Conservation (phyloP, 2,329 filamentous ascomycete genomes). For the Scorias spongiosa region DNA sequence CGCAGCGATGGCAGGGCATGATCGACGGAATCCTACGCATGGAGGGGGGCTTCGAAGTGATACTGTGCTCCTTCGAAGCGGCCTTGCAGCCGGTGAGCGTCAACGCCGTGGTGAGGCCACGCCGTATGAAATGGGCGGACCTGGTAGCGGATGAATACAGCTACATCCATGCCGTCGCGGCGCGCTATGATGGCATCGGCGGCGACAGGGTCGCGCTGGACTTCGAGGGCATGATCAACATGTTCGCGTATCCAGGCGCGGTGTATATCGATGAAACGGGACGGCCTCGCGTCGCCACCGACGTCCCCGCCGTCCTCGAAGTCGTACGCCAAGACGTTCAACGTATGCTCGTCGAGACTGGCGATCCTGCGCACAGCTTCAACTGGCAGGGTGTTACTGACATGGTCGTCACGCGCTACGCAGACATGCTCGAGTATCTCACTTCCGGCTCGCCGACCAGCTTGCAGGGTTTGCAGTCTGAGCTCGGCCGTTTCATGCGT, state of each 20-base stretch:
- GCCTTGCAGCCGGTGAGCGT: conserved; percentile 24
- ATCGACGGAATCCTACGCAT: conserved; percentile 53
- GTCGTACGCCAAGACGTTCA: conserved; percentile 30
- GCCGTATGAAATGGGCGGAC: conserved; percentile 1
- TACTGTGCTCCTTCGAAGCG: conserved; percentile 47
- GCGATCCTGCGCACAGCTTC: conserved; percentile 17
- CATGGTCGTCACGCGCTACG: conserved; percentile 48
- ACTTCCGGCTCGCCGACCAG: conserved; percentile 10
- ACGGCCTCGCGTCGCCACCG: conserved; percentile 25
- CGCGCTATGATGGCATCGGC: conserved; percentile 30
- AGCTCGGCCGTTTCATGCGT: conserved; percentile 17
- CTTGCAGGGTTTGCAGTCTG: conserved; percentile 10
- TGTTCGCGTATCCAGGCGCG: conserved; percentile 26
- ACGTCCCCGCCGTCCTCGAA: conserved; percentile 20
- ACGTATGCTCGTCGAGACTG: conserved; percentile 23
- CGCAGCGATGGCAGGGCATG: conserved; percentile 32
- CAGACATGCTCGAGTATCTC: conserved; percentile 34
- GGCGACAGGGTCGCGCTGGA: conserved; percentile 29
- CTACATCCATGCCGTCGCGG: conserved; percentile 27
- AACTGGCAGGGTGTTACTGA: conserved; percentile 57
- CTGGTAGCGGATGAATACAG: conserved; percentile 6
- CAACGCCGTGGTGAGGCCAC: conserved; percentile 7
- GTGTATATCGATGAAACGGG: conserved; percentile 18
- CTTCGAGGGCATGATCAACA: conserved; percentile 35
- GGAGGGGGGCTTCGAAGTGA: conserved; percentile 57